phyloP scores from a whole-genome alignment of 371 early-diverging fungal genomes.

The Syncephalastrum sp. region DNA sequence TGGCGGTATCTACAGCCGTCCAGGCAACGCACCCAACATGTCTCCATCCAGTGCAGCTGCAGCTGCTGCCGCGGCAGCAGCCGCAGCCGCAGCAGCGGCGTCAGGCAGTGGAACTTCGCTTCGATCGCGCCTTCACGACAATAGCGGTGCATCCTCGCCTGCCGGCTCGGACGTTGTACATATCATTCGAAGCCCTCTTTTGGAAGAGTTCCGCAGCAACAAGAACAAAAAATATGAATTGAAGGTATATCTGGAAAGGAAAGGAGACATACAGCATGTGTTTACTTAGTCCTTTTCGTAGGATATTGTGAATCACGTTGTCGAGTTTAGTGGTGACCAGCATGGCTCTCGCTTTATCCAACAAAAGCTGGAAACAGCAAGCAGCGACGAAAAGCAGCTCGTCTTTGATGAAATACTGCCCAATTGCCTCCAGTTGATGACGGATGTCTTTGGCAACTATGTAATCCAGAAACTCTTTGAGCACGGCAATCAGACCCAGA shows the following conservation, averaged over 20 bases:
- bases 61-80: background rate
- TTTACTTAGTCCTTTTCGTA: slow-evolving; percentile 9
- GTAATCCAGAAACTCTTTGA: slow-evolving; percentile 99
- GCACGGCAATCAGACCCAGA: slow-evolving; percentile 88
- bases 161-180: slow-evolving; percentile 18
- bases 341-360: slow-evolving; percentile 99
- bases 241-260: slow-evolving; percentile 25
- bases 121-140: slow-evolving; percentile 4
- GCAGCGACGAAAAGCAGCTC: slow-evolving; percentile 89
- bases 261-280: background rate
- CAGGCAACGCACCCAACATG: background rate
- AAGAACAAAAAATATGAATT: slow-evolving; percentile 93
- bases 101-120: background rate
- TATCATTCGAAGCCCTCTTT: slow-evolving; percentile 71
- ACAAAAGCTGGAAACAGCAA: slow-evolving; percentile 95
- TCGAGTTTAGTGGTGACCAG: slow-evolving; percentile 98
- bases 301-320: slow-evolving; percentile 91
- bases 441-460: slow-evolving; percentile 99
- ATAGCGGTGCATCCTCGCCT: background rate
- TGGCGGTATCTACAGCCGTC: background rate
- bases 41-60: slow-evolving; percentile 3
- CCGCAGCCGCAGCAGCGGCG: slow-evolving; percentile 4
- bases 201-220: slow-evolving; percentile 94
- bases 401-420: slow-evolving; percentile 97
- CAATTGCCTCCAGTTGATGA: slow-evolving; percentile 92